Evolutionary conservation across 768 basidiomycete species (phyloP).

Genomic region (Hygrophoropsis aurantiaca): DNA sequence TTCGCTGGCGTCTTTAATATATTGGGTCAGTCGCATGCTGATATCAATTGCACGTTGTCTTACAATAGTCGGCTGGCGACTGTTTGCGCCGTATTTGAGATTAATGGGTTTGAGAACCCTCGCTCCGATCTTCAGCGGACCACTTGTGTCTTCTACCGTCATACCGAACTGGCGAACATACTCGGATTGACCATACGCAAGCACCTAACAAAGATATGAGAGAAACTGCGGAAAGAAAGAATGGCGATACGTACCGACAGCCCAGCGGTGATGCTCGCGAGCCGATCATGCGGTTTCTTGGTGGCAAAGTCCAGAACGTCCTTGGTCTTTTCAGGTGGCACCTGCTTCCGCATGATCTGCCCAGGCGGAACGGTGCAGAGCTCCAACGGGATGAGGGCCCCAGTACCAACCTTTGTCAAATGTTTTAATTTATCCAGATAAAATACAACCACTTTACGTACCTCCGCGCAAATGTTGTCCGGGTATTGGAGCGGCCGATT

Average conservation of each 20-base stretch:
- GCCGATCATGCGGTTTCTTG: conserved; percentile 56
- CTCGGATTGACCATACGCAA: conserved; percentile 72
- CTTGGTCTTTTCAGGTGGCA: conserved; percentile 66
- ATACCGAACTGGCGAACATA: conserved; percentile 77
- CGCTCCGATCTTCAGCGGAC: conserved; percentile 59
- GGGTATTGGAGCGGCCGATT: conserved; percentile 60
- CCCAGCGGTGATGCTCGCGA: conserved; percentile 54
- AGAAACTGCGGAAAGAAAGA: too few relatives aligned
- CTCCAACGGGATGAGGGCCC: conserved; percentile 68
- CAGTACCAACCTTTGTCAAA: conserved; percentile 50
- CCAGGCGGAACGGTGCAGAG: conserved; percentile 60
- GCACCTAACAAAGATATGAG: conserved; percentile 37
- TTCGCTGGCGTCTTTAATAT: conserved; percentile 52
- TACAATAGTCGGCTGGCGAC: conserved; percentile 58
- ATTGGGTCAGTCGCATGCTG: conserved; percentile 3
- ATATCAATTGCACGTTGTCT: conserved; percentile 17
- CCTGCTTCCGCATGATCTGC: conserved; percentile 71
- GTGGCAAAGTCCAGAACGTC: conserved; percentile 68
- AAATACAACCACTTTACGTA: conserved; percentile 27
- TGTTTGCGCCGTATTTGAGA: conserved; percentile 62
- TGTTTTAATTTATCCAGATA: conserved; percentile 17
- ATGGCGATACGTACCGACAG: conserved; percentile 51
- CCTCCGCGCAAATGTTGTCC: conserved; percentile 68
- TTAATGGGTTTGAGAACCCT: conserved; percentile 64
- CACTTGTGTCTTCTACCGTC: conserved; percentile 47